Evolutionary conservation across 768 basidiomycete genomes (phyloP), one percentile per base, ranked within the genome.

Genomic region (Boletus fagicola): DNA sequence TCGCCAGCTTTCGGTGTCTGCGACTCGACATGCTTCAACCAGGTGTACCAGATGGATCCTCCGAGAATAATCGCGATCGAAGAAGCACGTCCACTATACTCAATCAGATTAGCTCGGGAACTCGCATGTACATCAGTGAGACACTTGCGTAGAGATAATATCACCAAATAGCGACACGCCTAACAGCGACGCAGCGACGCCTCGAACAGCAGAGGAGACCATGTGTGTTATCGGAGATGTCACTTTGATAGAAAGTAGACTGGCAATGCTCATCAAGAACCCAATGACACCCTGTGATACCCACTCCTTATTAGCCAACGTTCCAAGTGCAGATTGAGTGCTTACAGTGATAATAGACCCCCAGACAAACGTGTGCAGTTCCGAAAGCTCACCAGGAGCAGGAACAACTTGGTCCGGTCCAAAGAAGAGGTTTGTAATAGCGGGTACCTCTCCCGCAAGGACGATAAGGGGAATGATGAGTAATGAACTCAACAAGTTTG

Each of bases 201-300:
- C 94, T 53, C 95, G 89, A 5, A 96, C 92, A 20, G 96, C 95
- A 12, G 94, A 94, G 4, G 93, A 95, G 28, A 97, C 78, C 95
- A 98, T 98, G 72, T 98, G 95, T 3, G 95, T 95, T 70, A 98
- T 94, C 15, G 95, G 95, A 1, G 94, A 96, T 9, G 95, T 98
- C 59, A 98, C 90, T 72, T 98, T 95, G 79, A 98, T 97, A 26
- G 92, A 94, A 31, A 98, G 80, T 59, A 95, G 76, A 60, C 91
- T 92, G 11, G 95, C 94, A 53, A 98, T 83, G 74, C 90, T 92
- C 84, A 98, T 97, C 64, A 95, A 75, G 81, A 97, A 98, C 11
- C 95, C 95, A 51, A 97, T 76, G 18, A 82, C 75, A 33, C 94
- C 94, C 91, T 94, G 43, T 22, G 2, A 28, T 15, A 4, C 2